Base-by-base conservation (phyloP, 1,139 yeast species). In the Ashbya aceris region DNA sequence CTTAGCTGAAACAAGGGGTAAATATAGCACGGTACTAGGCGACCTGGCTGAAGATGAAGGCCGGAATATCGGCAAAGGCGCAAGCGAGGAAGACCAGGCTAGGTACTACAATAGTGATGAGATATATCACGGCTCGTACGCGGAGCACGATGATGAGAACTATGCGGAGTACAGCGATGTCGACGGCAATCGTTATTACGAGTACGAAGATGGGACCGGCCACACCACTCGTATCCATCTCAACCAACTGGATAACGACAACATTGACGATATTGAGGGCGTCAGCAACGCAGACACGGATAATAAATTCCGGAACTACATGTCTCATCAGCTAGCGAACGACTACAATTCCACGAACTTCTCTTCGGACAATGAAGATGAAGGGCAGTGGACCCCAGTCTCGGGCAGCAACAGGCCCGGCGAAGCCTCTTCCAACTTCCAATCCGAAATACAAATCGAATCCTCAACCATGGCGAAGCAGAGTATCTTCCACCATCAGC, bases 11-110 rank as follows among this genome's bases (percentile, higher is more conserved):
- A 86, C 95, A 1, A 74, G 98, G 50, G 95, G 87, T 57, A 89
- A 87, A 65, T 91, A 91, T 64, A 91, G 91, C 63, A 89, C 96
- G n/a, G 83, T 91, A 31, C 70, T 91, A 29, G 97, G 98, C 9
- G 96, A 95, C 28, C 65, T 69, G 56, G 76, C 47, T 11, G 46
- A 46, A 9, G 53, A 42, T 2, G 60, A 53, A 10, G 60, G 54
- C 10, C 61, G 56, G 7, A 55, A 49, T 27, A 57, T 49, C 4
- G 45, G 43, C 7, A 49, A 47, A 29, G 52, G 46, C 29, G 40
- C 43, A 30, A 45, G 42, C n/a, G 48, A 44, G 26, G 46, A 45
- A 23, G 51, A 47, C 3, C 48, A 45, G 17, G 49, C 48, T 8
- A 48, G 41, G 17, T 46, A 45, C 13, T 44, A 42, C 26, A 45